phyloP scores from a whole-genome alignment of 2,329 filamentous ascomycete genomes.

The Knufia petricola region DNA sequence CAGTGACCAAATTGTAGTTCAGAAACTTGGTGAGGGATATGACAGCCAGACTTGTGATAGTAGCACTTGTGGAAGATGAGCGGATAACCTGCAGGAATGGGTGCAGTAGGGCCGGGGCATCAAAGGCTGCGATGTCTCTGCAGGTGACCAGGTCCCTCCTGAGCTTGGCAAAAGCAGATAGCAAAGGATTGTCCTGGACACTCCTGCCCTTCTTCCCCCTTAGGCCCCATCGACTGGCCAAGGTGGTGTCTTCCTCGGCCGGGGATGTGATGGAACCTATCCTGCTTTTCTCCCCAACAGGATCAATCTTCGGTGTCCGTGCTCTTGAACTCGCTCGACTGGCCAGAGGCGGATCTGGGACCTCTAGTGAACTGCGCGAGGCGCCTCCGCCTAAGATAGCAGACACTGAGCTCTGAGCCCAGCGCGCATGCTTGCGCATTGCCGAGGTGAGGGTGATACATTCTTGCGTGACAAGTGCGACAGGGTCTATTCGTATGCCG shows the following conservation, averaged over 20 bases:
- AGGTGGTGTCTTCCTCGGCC: conserved; percentile 35
- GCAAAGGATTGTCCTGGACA: conserved; percentile 93
- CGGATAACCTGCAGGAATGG: conserved; percentile 96
- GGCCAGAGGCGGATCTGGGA: neutral
- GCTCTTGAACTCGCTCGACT: neutral
- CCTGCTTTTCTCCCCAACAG: conserved; percentile 8
- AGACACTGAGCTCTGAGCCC: conserved; percentile 90
- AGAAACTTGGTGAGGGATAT: conserved; percentile 95
- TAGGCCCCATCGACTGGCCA: conserved; percentile 82
- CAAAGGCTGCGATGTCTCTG: conserved; percentile 82
- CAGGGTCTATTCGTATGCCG: conserved; percentile 71
- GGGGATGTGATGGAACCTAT: conserved; percentile 10
- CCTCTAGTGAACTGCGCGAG: conserved; percentile 26
- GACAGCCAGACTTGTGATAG: conserved; percentile 88
- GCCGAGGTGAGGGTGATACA: conserved; percentile 97
- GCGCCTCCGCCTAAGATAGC: conserved; percentile 73
- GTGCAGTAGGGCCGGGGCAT: conserved; percentile 78
- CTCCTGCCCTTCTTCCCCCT: conserved; percentile 93
- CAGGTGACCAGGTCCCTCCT: conserved; percentile 78
- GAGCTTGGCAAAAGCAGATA: conserved; percentile 85
- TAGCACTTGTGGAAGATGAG: conserved; percentile 87
- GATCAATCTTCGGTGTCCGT: conserved; percentile 7
- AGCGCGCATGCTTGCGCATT: conserved; percentile 94
- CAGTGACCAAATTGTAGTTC: conserved; percentile 81
- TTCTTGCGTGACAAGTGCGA: conserved; percentile 92